Base-by-base conservation (phyloP, 495 filamentous ascomycete species). In the Neurospora sp. region DNA sequence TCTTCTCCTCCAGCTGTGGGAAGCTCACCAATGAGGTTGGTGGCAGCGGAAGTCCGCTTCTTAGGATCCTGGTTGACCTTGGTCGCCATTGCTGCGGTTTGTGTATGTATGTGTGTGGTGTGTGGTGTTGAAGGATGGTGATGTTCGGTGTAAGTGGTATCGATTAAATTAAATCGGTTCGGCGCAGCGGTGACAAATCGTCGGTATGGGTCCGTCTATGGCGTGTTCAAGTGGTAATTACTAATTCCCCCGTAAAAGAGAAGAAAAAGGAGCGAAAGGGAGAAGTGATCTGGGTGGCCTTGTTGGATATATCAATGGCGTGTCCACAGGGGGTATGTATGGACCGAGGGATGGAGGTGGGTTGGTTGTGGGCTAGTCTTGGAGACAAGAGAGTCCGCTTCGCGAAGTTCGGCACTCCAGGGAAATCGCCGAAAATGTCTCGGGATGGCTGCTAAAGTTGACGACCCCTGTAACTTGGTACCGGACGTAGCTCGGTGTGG, bases 21-120 rank as follows among this genome's bases (percentile, higher is more conserved):
- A 70, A 71, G 71, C 85, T 79, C 87, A 97, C 95, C 95, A 79
- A 99, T 97, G 73, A 99, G 82, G 81, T 98, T 98, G 16, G 93
- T 95, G 40, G 96, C 94, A 73, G 91, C 91, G 41, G 94, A 93
- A 46, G 94, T 87, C 77, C 91, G 90, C 86, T 92, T 89, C 82
- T 91, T 94, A 81, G 90, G 89, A 79, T 91, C 88, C 71, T 89
- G 89, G 77, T 87, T 86, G 37, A 81, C 78, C 71, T 82, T 85
- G 31, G 80, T 80, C 72, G 82, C 81, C 83, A 85, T 85, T 38
- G 70, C 70, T 74, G 38, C 68, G 48, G 44, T 72, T 71, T 74
- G 59, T 71, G 31, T 70, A n/a, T 71, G 31, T 70, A n/a, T 71
- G 66, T 72, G 66, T 59, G 70, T 40, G 20, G 66, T 69, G 27